Conservation (phyloP, 2,329 filamentous ascomycete genomes). For the Didymella sp. region DNA sequence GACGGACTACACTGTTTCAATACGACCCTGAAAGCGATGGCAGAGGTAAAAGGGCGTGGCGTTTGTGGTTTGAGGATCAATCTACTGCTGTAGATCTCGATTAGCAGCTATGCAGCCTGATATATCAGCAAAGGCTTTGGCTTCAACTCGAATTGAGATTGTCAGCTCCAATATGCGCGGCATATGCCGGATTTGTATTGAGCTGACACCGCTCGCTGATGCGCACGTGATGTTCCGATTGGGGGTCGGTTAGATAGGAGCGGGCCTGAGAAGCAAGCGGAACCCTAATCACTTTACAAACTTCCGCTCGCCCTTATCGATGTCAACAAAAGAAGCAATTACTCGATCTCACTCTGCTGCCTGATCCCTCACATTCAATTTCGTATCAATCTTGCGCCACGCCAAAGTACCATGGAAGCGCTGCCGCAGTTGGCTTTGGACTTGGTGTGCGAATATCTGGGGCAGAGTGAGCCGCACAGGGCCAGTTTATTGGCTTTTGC, state of each 20-base stretch:
- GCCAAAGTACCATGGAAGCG: conserved; percentile 1
- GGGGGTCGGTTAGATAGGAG: neutral
- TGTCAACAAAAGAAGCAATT: neutral
- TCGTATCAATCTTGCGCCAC: neutral
- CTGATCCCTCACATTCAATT: neutral
- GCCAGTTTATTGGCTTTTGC: conserved; percentile 2
- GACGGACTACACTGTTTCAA: neutral
- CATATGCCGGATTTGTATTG: neutral
- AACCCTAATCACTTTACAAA: neutral
- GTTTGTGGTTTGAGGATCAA: neutral
- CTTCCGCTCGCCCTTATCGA: neutral
- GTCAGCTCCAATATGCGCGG: neutral
- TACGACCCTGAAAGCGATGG: neutral
- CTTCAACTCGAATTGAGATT: neutral
- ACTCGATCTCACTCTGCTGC: neutral
- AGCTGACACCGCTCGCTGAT: neutral
- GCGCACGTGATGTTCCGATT: neutral
- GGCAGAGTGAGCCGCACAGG: neutral
- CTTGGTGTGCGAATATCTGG: neutral
- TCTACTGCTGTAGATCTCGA: neutral
- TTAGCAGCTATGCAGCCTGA: neutral
- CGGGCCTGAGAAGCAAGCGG: neutral
- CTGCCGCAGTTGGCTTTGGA: conserved; percentile 1
- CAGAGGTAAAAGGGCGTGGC: neutral
- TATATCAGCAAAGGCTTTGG: neutral